A percentile compares a stretch with the other conserved stretches of the same genome.
phyloP scores from a whole-genome alignment of 208 protist species.

The Leishmania guyanensis region DNA sequence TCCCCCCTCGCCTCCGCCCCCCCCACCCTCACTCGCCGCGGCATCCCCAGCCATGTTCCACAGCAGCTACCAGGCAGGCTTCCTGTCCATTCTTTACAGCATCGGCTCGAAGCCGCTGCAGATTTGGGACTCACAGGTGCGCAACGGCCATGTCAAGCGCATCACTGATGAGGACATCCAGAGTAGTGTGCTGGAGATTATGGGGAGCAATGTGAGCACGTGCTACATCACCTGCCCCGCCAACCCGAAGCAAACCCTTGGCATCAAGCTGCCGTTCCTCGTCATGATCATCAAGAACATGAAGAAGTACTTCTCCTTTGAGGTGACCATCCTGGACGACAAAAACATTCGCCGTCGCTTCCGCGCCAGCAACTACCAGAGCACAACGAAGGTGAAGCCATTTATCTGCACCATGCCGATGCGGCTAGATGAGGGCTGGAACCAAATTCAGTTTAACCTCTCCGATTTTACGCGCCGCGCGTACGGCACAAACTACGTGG shows the following conservation, averaged over 20 bases:
- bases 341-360: conserved; percentile 98
- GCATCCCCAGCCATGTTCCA: conserved; percentile 94
- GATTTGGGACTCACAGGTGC: conserved; percentile 98
- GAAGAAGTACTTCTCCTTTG: conserved; percentile 99
- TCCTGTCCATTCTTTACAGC: conserved; percentile 99
- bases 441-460: conserved; percentile 99
- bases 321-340: conserved; percentile 99
- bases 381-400: conserved; percentile 98
- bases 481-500: conserved; percentile 99
- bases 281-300: conserved; percentile 99
- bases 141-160: conserved; percentile 98
- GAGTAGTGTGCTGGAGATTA: conserved; percentile 98
- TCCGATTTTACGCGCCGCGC: conserved; percentile 98
- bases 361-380: conserved; percentile 99
- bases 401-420: conserved; percentile 99
- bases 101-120: conserved; percentile 98
- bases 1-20: neutral
- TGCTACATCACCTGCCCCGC: conserved; percentile 98
- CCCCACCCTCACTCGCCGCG: neutral
- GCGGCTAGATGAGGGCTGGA: conserved; percentile 99
- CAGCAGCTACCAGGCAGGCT: conserved; percentile 99
- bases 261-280: conserved; percentile 99
- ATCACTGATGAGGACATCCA: conserved; percentile 99
- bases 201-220: conserved; percentile 98
- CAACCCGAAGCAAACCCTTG: conserved; percentile 97